Conservation (phyloP, 352 stramenopile genomes). For the Phytophthora hibernalis region DNA sequence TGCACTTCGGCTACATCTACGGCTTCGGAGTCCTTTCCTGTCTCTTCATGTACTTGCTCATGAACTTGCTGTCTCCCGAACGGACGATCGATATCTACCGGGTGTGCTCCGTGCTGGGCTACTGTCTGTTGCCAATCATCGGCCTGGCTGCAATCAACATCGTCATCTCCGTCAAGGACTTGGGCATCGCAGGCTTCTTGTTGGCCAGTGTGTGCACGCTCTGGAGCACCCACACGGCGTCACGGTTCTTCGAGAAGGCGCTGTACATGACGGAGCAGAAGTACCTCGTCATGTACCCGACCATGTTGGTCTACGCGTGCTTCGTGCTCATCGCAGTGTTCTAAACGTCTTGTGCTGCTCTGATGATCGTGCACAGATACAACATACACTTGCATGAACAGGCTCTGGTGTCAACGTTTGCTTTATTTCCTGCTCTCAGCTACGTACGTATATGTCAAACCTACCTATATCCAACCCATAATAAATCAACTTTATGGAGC, state of each 20-base stretch:
- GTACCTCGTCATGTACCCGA: slow-evolving; percentile 98
- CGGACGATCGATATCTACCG: slow-evolving; percentile 93
- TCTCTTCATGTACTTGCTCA: slow-evolving; percentile 95
- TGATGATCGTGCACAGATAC: slow-evolving; percentile 3
- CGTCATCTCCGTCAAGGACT: slow-evolving; percentile 88
- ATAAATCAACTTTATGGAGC: slow-evolving; percentile 35
- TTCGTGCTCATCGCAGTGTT: slow-evolving; percentile 99
- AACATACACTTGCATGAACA: slow-evolving; percentile 11
- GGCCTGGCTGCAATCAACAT: slow-evolving; percentile 94
- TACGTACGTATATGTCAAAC: slow-evolving; percentile 35
- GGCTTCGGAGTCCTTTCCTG: slow-evolving; percentile 98
- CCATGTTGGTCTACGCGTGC: slow-evolving; percentile 96
- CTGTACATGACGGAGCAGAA: slow-evolving; percentile 96
- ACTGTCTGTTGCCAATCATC: slow-evolving; percentile 97
- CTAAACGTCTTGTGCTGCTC: slow-evolving; percentile 48
- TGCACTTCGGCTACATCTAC: slow-evolving; percentile 99
- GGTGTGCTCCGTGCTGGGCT: slow-evolving; percentile 96
- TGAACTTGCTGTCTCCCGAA: slow-evolving; percentile 94
- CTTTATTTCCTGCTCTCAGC: slow-evolving; percentile 37
- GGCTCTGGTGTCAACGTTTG: slow-evolving; percentile 18
- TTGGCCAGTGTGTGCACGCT: slow-evolving; percentile 90
- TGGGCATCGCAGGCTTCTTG: slow-evolving; percentile 79
- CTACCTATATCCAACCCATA: slow-evolving; percentile 37
- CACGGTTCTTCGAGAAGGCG: slow-evolving; percentile 96
- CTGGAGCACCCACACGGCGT: slow-evolving; percentile 96